Evolutionary conservation across 2,329 filamentous ascomycete genomes (phyloP).

Genomic region (Neocatenulostroma microsporum): DNA sequence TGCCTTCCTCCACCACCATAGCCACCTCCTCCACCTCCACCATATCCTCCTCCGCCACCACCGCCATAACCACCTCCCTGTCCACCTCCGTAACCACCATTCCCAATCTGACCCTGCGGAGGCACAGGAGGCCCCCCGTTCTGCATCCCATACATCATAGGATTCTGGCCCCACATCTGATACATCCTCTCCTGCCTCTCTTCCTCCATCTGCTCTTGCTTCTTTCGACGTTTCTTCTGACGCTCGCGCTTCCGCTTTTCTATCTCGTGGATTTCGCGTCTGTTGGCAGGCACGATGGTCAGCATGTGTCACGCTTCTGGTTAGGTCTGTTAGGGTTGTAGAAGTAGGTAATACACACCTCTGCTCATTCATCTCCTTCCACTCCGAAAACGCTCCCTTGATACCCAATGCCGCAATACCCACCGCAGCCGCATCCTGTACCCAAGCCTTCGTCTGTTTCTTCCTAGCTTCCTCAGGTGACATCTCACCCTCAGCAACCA

Average conservation of each 20-base stretch:
- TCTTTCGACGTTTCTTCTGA: conserved; percentile 35
- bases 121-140: conserved; percentile 7
- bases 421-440: conserved; percentile 58
- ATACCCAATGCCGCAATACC: conserved; percentile 61
- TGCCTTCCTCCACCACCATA: too few relatives aligned
- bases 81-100: background rate
- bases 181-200: conserved; percentile 33
- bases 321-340: conserved; percentile 1
- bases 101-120: conserved; percentile 1
- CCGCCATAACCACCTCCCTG: conserved; percentile 3
- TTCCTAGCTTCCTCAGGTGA: conserved; percentile 54
- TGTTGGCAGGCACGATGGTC: conserved; percentile 18
- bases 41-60: background rate
- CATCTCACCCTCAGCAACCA: conserved; percentile 58
- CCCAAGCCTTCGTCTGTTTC: conserved; percentile 54
- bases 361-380: conserved; percentile 60
- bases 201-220: conserved; percentile 39
- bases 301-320: conserved; percentile 13
- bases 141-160: conserved; percentile 15
- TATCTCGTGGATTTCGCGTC: conserved; percentile 44
- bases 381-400: conserved; percentile 58
- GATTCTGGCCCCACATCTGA: conserved; percentile 25
- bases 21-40: background rate
- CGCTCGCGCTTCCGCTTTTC: conserved; percentile 35
- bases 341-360: conserved; percentile 37